Conservation (phyloP, 306 rosid genomes). For the Lathyrus tuberosus region DNA sequence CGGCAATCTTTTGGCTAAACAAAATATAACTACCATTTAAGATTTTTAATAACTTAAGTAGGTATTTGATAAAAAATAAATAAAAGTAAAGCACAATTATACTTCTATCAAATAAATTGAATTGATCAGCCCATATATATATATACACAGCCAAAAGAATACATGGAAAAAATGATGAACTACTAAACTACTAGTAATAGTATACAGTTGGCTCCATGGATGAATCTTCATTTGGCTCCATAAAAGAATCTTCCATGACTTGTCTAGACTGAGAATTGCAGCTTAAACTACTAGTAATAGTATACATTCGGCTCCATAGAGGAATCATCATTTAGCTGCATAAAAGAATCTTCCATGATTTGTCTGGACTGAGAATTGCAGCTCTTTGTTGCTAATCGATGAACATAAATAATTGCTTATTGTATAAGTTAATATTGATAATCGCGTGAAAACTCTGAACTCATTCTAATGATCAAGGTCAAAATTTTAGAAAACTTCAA, state of each 20-base stretch:
- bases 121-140: conserved; percentile 36
- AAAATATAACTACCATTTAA: too few species aligned
- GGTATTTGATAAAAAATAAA: too few species aligned
- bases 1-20: too few species aligned
- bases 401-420: neutral
- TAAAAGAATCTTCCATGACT: conserved; percentile 22
- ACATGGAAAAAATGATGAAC: conserved; percentile 25
- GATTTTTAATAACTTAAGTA: too few species aligned
- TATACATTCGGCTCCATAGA: conserved; percentile 22
- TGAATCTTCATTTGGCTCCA: too few species aligned
- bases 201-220: conserved; percentile 23
- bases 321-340: conserved; percentile 23
- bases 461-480: neutral
- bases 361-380: conserved; percentile 4
- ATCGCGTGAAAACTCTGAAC: conserved; percentile 26
- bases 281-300: neutral
- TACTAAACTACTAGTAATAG: neutral
- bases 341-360: conserved; percentile 31
- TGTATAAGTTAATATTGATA: neutral
- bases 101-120: conserved; percentile 18
- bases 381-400: neutral
- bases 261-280: conserved; percentile 3
- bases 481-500: conserved; percentile 53
- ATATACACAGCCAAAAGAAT: conserved; percentile 9
- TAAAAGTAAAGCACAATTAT: too few species aligned